Evolutionary conservation across 441 rosid species (phyloP).

Genomic region (Jatropha podagrica): DNA sequence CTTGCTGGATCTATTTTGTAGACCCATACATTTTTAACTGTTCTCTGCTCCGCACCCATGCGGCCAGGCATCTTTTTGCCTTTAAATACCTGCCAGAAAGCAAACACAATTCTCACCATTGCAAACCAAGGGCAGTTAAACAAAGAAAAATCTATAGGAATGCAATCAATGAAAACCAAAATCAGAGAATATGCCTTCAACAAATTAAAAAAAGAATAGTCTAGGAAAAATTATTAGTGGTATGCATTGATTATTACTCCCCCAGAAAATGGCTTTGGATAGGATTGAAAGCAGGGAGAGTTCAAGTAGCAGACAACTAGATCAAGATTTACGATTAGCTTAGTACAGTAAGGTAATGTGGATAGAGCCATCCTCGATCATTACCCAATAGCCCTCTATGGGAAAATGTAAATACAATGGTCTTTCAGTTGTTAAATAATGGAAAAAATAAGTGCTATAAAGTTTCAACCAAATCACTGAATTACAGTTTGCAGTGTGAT

Average conservation of each 20-base stretch:
- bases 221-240: neutral
- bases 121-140: neutral
- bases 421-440: neutral
- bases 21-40: constrained; percentile 89
- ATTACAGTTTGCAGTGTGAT: neutral
- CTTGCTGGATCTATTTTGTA: constrained; percentile 89
- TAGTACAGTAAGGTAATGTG: neutral
- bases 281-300: neutral
- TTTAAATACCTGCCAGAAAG: constrained; percentile 66
- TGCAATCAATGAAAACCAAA: neutral
- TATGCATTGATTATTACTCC: neutral
- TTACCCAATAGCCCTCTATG: too few relatives aligned
- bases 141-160: neutral
- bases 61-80: constrained; percentile 97
- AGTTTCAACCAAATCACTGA: neutral
- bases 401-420: too few relatives aligned
- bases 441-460: neutral
- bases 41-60: constrained; percentile 86
- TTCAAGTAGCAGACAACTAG: neutral
- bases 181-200: neutral
- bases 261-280: neutral
- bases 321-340: neutral
- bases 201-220: neutral
- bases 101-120: constrained; percentile 15
- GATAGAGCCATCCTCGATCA: neutral